Conservation (phyloP, 768 basidiomycete species). For the Leccinum rimulosum region DNA sequence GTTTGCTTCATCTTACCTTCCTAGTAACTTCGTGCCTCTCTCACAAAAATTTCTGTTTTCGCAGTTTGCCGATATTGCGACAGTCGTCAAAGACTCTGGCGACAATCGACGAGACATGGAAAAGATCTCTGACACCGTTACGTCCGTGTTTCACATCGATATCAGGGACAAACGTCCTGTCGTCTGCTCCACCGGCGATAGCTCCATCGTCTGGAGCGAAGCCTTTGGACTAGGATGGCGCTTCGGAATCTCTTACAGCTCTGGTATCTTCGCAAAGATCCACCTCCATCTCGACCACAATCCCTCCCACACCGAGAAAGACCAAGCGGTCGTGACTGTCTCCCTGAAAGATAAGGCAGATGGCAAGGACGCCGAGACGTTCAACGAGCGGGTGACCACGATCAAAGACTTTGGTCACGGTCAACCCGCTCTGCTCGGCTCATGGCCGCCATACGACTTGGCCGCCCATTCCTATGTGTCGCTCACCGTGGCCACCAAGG, state of each 20-base stretch:
- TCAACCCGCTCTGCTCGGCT: constrained; percentile 23
- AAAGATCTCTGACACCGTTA: constrained; percentile 24
- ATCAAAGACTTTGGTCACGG: constrained; percentile 29
- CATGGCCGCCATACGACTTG: constrained; percentile 16
- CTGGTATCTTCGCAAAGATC: constrained; percentile 25
- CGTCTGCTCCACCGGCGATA: constrained; percentile 8
- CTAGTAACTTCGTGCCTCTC: neutral
- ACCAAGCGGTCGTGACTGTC: constrained; percentile 15
- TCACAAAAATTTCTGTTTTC: neutral
- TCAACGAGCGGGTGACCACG: constrained; percentile 13
- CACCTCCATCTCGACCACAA: constrained; percentile 29
- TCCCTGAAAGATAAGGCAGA: constrained; percentile 4
- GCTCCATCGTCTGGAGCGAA: constrained; percentile 23
- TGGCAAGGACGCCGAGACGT: constrained; percentile 1
- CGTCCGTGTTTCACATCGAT: constrained; percentile 24
- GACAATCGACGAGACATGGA: constrained; percentile 12
- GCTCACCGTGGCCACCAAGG: constrained; percentile 21
- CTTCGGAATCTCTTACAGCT: constrained; percentile 21
- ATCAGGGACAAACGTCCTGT: constrained; percentile 21
- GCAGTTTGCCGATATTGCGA: neutral
- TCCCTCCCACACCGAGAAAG: constrained; percentile 19
- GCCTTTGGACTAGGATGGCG: constrained; percentile 30
- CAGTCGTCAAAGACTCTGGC: neutral
- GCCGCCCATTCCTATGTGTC: constrained; percentile 19
- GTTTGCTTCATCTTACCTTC: neutral